These are phyloP conservation scores for Thraustochytrium sp. DNA, from an alignment of 352 stramenopile genomes.

Conservation along the genomic window DNA sequence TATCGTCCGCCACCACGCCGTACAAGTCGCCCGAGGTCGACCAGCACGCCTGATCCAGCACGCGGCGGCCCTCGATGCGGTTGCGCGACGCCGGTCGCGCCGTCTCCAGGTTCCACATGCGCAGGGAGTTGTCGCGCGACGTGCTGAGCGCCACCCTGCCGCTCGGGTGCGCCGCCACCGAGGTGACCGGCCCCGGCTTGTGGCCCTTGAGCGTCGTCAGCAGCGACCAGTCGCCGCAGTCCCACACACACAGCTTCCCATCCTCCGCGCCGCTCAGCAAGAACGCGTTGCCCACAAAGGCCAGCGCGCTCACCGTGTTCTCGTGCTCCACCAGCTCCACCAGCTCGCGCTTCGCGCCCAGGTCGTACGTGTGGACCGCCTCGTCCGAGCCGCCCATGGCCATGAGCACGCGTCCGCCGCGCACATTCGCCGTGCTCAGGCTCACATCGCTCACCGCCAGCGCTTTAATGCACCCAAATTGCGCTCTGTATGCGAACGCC, in stretches of 20 bases:
- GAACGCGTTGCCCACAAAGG: slow-evolving; percentile 34
- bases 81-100: slow-evolving; percentile 28
- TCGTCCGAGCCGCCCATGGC: slow-evolving; percentile 16
- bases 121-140: slow-evolving; percentile 39
- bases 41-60: background rate
- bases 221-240: slow-evolving; percentile 4
- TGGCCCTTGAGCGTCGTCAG: slow-evolving; percentile 37
- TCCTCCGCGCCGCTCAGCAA: slow-evolving; percentile 21
- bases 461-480: slow-evolving; percentile 22
- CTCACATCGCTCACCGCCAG: slow-evolving; percentile 18
- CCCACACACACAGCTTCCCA: slow-evolving; percentile 37
- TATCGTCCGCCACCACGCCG: slow-evolving; percentile 14
- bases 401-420: background rate
- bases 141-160: slow-evolving; percentile 36
- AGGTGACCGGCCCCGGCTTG: slow-evolving; percentile 32
- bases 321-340: slow-evolving; percentile 26
- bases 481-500: slow-evolving; percentile 41
- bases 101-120: slow-evolving; percentile 34
- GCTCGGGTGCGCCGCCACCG: background rate
- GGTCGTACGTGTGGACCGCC: slow-evolving; percentile 22
- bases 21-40: background rate
- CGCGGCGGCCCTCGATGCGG: background rate
- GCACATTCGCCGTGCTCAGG: background rate
- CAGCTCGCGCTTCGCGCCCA: background rate
- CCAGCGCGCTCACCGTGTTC: slow-evolving; percentile 1